These are phyloP conservation scores for Cylindricascospora bacillispora DNA, from an alignment of 1,139 yeast genomes.

Conservation along the genomic window DNA sequence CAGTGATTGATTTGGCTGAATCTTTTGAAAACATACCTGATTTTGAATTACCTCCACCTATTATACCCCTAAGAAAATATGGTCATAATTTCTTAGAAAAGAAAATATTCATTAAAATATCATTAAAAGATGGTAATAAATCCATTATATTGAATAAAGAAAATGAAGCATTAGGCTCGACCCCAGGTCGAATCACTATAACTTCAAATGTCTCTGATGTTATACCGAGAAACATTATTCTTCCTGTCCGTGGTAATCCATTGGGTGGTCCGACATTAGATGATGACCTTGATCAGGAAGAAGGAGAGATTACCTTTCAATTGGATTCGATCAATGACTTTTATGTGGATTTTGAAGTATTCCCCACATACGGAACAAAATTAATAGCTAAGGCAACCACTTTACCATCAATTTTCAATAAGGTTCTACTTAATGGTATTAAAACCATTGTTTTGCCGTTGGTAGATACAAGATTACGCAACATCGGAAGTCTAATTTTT, in stretches of 20 bases:
- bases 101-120: conserved; percentile 69
- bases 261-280: conserved; percentile 2
- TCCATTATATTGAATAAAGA: conserved; percentile 42
- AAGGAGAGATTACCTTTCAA: conserved; percentile 73
- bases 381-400: conserved; percentile 83
- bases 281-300: conserved; percentile 21
- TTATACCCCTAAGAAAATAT: conserved; percentile 79
- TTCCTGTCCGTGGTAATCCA: conserved; percentile 34
- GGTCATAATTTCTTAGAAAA: conserved; percentile 93
- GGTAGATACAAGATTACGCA: conserved; percentile 67
- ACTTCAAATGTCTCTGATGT: conserved; percentile 60
- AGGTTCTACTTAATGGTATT: conserved; percentile 24
- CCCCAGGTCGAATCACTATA: conserved; percentile 61
- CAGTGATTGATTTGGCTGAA: conserved; percentile 8
- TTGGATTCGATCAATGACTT: conserved; percentile 70
- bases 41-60: conserved; percentile 87
- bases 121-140: conserved; percentile 48
- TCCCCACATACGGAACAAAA: conserved; percentile 90
- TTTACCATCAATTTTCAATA: conserved; percentile 40
- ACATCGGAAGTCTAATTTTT: conserved; percentile 70
- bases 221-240: conserved; percentile 71
- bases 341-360: conserved; percentile 77
- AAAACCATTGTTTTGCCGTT: conserved; percentile 52
- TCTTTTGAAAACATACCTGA: conserved; percentile 56
- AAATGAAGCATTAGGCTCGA: conserved; percentile 30